Base-by-base conservation (phyloP, 2,329 filamentous ascomycete genomes). In the Zymoseptoria ardabiliae region DNA sequence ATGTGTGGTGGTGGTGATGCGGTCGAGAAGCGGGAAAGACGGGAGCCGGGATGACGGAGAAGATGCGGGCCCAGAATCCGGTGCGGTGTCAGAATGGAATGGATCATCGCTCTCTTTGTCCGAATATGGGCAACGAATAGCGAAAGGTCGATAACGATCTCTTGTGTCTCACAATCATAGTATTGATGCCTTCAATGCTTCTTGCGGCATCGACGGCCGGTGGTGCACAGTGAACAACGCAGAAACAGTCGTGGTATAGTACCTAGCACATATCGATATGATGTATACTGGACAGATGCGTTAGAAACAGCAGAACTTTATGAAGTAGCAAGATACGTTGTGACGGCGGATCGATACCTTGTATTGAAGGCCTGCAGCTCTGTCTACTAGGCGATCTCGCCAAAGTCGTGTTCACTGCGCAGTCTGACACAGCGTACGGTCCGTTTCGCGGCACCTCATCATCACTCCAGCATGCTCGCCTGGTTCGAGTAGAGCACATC, bases 401-500 rank as follows among this genome's bases (percentile, higher is more conserved):
- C 51, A 28, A 28, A 19, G 28, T 21, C 51, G 21, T 23, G 9
- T 13, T 28, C 25, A 28, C 25, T 28, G 25, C 25, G 25, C 8
- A 28, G 25, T 28, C 25, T 28, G 25, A 28, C 25, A 28, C 25
- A 28, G 25, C 25, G 25, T 28, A 53, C n/a, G 49, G 20, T 11
- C 22, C 23, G 50, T 9, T 28, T 2, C 25, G 25, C 25, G 25
- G 25, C 22, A 13, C 19, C 54, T 11, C 41, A 30, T 25, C 51
- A n/a, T 53, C 86, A 99, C 82, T 99, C 94, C 68, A 99, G 81
- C 82, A 95, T 81, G 61, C 91, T 96, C 55, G 94, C 94, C 80
- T 99, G 93, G 81, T 97, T 97, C 64, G 91, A 92, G 82, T 97
- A 99, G 71, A 99, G 80, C 67, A 96, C 91, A 76, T 99, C 95